Base-by-base conservation (phyloP, 768 basidiomycete genomes). In the Ramaria sp. region DNA sequence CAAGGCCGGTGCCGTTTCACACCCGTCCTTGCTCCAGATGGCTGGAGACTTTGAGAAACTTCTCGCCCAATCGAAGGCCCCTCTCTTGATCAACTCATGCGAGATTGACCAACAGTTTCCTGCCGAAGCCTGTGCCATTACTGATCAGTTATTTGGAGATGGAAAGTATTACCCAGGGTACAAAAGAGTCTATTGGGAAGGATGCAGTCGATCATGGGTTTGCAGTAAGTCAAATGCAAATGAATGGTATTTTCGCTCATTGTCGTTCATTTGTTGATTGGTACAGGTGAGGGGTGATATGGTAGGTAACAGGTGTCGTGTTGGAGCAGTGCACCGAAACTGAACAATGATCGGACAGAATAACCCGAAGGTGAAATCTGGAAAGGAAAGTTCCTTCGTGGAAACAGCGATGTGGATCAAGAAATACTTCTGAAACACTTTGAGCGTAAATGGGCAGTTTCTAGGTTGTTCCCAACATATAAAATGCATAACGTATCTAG, bases 81-180 rank as follows among this genome's bases (percentile, higher is more conserved):
- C 85, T 20, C 72, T 87, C 27, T 74, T 88, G 39, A 82, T 86
- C 69, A 86, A 86, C 72, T 79, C 78, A 43, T 85, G 84, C 31
- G 59, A 56, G 5, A 27, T 43, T 19, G 24, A 48, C 24, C 19
- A 49, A 46, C 53, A 54, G 61, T 65, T 61, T 58, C 51, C 50
- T 19, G 24, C 49, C 22, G 63, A 63, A 11, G 20, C 47, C 42
- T 61, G 62, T 37, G 52, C 59, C 22, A 15, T 54, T 19, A 59
- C 60, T 4, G 59, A 60, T 20, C 51, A 63, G 41, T 53, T 66
- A 39, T 54, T 65, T 38, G 62, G 59, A 20, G 62, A 61, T 51
- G 63, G 63, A n/a, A 59, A 63, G 46, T 59, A 59, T 42, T 45
- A 49, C 30, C 42, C 53, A 4, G 60, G 60, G n/a, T 64, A 64